Evolutionary conservation across 495 filamentous ascomycete species (phyloP).

Genomic region (Daldinia bambusicola): DNA sequence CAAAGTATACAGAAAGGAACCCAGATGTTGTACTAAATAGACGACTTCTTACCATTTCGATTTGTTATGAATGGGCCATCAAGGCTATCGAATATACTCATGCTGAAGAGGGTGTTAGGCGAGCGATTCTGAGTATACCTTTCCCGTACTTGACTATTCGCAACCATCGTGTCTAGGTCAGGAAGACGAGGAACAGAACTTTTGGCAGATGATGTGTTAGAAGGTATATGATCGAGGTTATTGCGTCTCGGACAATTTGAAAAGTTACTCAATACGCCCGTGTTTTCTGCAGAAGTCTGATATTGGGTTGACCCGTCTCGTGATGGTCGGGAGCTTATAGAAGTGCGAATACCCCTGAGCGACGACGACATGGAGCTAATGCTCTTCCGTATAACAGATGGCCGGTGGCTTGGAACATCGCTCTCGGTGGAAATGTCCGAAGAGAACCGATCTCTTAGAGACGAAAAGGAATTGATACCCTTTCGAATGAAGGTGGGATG

Average conservation of each 20-base stretch:
- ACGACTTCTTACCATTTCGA: conserved; percentile 19
- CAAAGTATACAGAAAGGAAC: neutral
- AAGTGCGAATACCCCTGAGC: conserved; percentile 31
- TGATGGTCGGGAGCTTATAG: conserved; percentile 18
- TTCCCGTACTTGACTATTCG: neutral
- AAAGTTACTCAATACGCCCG: neutral
- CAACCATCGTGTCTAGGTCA: conserved; percentile 29
- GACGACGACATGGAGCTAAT: conserved; percentile 44
- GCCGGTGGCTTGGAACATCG: conserved; percentile 13
- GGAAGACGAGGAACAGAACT: conserved; percentile 36
- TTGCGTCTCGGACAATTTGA: neutral
- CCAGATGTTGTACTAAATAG: neutral
- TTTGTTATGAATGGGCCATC: conserved; percentile 4
- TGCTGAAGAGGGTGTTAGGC: conserved; percentile 16
- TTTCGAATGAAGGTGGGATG: conserved; percentile 21
- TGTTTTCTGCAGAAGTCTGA: conserved; percentile 5
- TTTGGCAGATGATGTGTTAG: conserved; percentile 4
- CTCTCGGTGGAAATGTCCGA: conserved; percentile 8
- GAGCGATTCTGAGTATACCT: neutral
- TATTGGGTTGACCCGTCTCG: conserved; percentile 17
- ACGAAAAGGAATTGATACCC: conserved; percentile 34
- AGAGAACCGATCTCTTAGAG: conserved; percentile 23
- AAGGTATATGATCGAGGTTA: conserved; percentile 31
- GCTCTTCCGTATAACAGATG: conserved; percentile 37
- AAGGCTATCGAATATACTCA: conserved; percentile 35